A percentile compares a stretch with the other conserved stretches of the same genome.
Conservation (phyloP, 2,329 filamentous ascomycete genomes). For the Penicillium decumbens region DNA sequence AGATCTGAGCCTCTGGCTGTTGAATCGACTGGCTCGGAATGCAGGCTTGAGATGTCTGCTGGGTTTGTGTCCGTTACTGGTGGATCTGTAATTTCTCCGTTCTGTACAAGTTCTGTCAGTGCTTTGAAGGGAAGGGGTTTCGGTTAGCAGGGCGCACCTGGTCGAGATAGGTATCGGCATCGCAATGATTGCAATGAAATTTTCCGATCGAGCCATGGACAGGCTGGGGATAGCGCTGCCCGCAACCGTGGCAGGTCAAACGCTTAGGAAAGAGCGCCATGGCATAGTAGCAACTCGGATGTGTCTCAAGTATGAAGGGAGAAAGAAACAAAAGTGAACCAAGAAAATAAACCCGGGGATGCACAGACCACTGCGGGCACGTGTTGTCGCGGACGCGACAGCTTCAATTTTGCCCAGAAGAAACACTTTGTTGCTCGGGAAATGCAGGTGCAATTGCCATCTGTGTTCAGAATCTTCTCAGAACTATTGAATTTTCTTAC, state of each 20-base stretch:
- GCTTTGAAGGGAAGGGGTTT: conserved; percentile 7
- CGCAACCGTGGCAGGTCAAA: conserved; percentile 80
- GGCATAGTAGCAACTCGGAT: conserved; percentile 17
- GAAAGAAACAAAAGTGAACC: not conserved
- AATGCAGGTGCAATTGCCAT: not conserved
- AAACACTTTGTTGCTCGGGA: not conserved
- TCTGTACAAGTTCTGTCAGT: conserved; percentile 46
- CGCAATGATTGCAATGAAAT: conserved; percentile 73
- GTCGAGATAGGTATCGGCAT: conserved; percentile 84
- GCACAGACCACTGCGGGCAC: conserved; percentile 19
- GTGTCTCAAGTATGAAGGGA: conserved; percentile 11
- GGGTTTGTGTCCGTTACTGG: conserved; percentile 58
- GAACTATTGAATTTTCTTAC: not conserved
- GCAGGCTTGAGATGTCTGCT: conserved; percentile 46
- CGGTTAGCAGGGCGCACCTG: conserved; percentile 54
- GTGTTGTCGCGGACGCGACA: conserved; percentile 18
- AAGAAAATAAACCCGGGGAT: conserved; percentile 16
- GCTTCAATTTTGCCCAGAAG: conserved; percentile 10
- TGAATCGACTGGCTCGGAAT: conserved; percentile 29
- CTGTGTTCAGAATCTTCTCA: not conserved
- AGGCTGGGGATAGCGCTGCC: conserved; percentile 58
- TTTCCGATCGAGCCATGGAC: conserved; percentile 57
- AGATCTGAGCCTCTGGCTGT: conserved; percentile 35
- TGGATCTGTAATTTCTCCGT: conserved; percentile 85
- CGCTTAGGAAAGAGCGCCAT: conserved; percentile 45